phyloP scores from a whole-genome alignment of 805 yeast species.

The Nakazawaea molendinolei region DNA sequence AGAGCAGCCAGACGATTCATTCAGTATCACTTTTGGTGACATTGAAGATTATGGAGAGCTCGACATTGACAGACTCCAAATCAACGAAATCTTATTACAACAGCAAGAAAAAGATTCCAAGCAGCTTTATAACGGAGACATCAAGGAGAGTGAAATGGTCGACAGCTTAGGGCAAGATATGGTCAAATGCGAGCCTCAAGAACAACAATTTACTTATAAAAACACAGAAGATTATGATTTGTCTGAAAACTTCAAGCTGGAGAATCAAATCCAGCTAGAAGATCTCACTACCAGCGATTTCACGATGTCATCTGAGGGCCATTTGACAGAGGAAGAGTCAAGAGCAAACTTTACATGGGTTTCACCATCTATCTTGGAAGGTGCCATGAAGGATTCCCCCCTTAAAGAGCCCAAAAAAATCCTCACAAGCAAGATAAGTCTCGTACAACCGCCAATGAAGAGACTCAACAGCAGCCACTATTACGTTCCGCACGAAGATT shows the following conservation, averaged over 20 bases:
- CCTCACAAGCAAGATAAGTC: conserved; percentile 7
- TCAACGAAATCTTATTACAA: too few species aligned
- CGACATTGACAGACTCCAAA: not conserved
- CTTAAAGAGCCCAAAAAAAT: not conserved
- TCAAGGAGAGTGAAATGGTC: not conserved
- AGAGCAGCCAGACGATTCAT: not conserved
- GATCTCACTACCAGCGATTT: conserved; percentile 8
- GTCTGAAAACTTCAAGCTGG: too few species aligned
- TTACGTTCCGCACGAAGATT: conserved; percentile 7
- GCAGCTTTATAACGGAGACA: not conserved
- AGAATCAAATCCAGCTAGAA: conserved; percentile 5
- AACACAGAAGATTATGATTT: too few species aligned
- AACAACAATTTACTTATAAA: conserved; percentile 8
- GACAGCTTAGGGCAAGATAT: not conserved
- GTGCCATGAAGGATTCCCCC: not conserved
- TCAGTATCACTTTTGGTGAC: conserved; percentile 7
- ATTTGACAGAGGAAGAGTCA: conserved; percentile 1
- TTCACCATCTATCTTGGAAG: conserved; percentile 9
- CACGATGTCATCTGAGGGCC: conserved; percentile 10
- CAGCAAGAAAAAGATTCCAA: not conserved
- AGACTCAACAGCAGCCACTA: not conserved
- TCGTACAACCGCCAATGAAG: conserved; percentile 1
- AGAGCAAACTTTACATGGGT: conserved; percentile 4
- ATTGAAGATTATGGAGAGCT: not conserved
- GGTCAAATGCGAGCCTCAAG: conserved; percentile 4